Evolutionary conservation across 768 basidiomycete species (phyloP).

Genomic region (Panellus pusillus): DNA sequence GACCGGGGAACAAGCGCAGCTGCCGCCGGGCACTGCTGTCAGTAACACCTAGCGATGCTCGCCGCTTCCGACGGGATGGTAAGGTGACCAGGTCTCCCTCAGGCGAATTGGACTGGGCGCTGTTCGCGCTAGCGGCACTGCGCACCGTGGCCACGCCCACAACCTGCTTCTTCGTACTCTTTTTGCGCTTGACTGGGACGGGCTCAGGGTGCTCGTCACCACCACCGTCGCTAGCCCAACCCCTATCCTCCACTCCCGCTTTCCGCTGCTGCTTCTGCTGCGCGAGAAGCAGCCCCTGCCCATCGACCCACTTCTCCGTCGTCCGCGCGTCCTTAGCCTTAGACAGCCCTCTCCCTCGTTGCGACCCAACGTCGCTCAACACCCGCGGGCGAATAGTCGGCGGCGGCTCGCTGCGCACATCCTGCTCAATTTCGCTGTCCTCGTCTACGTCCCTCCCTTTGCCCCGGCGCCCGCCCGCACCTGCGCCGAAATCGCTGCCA

Average conservation of each 20-base stretch:
- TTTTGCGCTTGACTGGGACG: conserved; percentile 11
- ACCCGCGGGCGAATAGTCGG: conserved; percentile 17
- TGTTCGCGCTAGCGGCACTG: conserved; percentile 4
- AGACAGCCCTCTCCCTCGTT: neutral
- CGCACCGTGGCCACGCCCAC: neutral
- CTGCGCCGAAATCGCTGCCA: conserved; percentile 7
- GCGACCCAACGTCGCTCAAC: conserved; percentile 24
- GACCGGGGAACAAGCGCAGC: conserved; percentile 9
- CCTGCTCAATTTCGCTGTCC: conserved; percentile 13
- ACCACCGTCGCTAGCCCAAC: conserved; percentile 17
- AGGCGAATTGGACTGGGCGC: conserved; percentile 12
- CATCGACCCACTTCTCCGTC: conserved; percentile 27
- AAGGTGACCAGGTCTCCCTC: conserved; percentile 9
- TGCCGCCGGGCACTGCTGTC: neutral
- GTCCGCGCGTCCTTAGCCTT: too few species aligned
- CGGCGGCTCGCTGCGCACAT: conserved; percentile 15
- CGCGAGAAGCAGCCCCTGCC: conserved; percentile 13
- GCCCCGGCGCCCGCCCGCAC: conserved; percentile 13
- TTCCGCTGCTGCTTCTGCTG: neutral
- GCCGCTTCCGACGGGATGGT: conserved; percentile 18
- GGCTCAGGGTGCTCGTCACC: neutral
- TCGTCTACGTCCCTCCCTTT: conserved; percentile 28
- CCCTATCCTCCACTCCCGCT: conserved; percentile 13
- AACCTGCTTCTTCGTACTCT: conserved; percentile 16
- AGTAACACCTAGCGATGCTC: conserved; percentile 15